These are phyloP conservation scores for Nicotiana sylvestris DNA, from an alignment of 257 asterid species.

Conservation along the genomic window DNA sequence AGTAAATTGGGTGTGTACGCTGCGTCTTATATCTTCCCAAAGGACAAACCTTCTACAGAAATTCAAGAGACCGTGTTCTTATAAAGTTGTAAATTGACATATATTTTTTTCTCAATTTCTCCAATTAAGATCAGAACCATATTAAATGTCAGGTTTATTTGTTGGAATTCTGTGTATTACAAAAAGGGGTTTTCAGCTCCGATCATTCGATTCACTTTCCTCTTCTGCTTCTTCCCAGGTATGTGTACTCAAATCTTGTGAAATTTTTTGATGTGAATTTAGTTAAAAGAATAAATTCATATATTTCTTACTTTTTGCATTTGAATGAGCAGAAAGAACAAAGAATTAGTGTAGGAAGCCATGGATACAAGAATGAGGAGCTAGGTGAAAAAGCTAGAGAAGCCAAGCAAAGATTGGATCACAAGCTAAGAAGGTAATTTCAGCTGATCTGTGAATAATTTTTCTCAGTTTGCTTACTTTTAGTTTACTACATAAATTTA, in stretches of 20 bases:
- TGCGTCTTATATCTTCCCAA: not conserved
- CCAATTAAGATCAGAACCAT: not conserved
- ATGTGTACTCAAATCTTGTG: not conserved
- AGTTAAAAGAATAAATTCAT: not conserved
- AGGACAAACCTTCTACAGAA: not conserved
- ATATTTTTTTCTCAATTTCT: not conserved
- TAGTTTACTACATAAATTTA: not conserved
- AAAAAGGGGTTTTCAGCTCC: slow-evolving; percentile 41
- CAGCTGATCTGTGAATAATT: not conserved
- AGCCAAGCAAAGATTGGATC: slow-evolving; percentile 58
- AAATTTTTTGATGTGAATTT: not conserved
- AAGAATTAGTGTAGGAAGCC: slow-evolving; percentile 19
- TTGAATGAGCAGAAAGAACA: slow-evolving; percentile 16
- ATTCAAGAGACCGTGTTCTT: not conserved
- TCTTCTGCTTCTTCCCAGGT: slow-evolving; percentile 3
- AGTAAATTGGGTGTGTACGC: too few species aligned
- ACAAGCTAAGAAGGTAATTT: slow-evolving; percentile 29
- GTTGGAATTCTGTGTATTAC: slow-evolving; percentile 60
- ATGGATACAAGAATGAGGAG: slow-evolving; percentile 18
- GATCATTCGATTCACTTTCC: slow-evolving; percentile 23
- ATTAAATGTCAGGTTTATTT: slow-evolving; percentile 54
- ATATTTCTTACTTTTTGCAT: not conserved
- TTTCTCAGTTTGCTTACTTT: not conserved
- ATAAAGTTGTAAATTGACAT: not conserved
- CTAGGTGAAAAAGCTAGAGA: slow-evolving; percentile 30